These are phyloP conservation scores for Scedosporium dehoogii DNA, from an alignment of 2,329 filamentous ascomycete genomes.

Conservation along the genomic window DNA sequence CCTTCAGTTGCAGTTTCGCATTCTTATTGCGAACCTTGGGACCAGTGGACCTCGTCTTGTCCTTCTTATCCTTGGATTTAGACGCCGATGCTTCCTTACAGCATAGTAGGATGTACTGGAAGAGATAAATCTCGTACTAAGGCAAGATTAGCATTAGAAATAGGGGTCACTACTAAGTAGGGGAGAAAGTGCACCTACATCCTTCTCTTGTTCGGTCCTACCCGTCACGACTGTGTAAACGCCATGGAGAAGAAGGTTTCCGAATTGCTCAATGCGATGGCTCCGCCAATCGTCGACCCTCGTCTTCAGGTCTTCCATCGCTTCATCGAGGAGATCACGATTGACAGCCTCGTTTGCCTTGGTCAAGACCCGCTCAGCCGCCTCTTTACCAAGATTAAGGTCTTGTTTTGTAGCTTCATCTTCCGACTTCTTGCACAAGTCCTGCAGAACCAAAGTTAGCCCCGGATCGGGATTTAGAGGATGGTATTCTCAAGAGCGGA, in stretches of 20 bases:
- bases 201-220: conserved; percentile 83
- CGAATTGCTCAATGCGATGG: conserved; percentile 83
- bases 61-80: conserved; percentile 72
- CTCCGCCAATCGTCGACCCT: conserved; percentile 97
- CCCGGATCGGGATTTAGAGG: background rate
- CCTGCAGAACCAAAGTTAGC: conserved; percentile 35
- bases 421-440: conserved; percentile 77
- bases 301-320: conserved; percentile 67
- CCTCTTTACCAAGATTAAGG: conserved; percentile 65
- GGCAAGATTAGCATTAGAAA: conserved; percentile 11
- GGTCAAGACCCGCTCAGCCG: conserved; percentile 70
- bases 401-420: conserved; percentile 62
- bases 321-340: conserved; percentile 73
- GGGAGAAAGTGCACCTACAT: conserved; percentile 43
- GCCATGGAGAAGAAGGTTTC: conserved; percentile 77
- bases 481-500: background rate
- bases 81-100: conserved; percentile 89
- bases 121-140: conserved; percentile 95
- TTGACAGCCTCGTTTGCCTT: conserved; percentile 88
- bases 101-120: conserved; percentile 88
- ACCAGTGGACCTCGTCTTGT: conserved; percentile 45
- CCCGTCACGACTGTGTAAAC: conserved; percentile 86
- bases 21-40: conserved; percentile 54
- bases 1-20: conserved; percentile 86
- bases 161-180: background rate